A percentile compares a stretch with the other conserved stretches of the same genome.
Evolutionary conservation across 306 rosid species (phyloP).

Genomic region (Cicer arietinum): DNA sequence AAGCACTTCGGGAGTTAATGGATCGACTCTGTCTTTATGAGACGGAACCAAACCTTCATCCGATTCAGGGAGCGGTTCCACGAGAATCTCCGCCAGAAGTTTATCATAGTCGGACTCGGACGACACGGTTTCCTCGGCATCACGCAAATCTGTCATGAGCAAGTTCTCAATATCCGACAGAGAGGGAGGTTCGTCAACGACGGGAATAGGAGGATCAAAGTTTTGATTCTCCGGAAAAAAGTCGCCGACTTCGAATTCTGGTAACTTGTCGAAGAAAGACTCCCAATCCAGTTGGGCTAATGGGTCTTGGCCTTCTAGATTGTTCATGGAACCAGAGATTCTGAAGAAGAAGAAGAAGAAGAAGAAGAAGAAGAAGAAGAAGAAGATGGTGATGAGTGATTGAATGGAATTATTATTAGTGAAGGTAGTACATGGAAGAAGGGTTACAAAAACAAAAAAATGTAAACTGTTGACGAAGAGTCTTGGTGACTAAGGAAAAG

Average conservation of each 20-base stretch:
- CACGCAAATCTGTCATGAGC: conserved; percentile 55
- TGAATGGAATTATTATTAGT: conserved; percentile 1
- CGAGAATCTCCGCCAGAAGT: conserved; percentile 57
- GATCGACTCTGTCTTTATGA: conserved; percentile 44
- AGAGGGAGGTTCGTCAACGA: conserved; percentile 23
- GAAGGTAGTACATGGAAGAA: background rate
- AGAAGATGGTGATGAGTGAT: background rate
- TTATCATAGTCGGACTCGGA: conserved; percentile 38
- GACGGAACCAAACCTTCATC: conserved; percentile 46
- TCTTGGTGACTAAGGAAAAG: conserved; percentile 40
- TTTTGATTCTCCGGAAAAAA: conserved; percentile 19
- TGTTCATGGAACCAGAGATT: conserved; percentile 37
- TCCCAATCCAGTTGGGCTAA: conserved; percentile 51
- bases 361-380: background rate
- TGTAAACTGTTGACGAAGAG: background rate
- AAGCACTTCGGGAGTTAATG: conserved; percentile 41
- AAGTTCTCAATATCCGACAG: conserved; percentile 58
- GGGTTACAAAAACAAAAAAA: background rate
- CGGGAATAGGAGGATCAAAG: background rate
- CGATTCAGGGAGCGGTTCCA: conserved; percentile 42
- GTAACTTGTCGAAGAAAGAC: conserved; percentile 38
- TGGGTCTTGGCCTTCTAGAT: conserved; percentile 32
- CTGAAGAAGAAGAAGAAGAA: background rate
- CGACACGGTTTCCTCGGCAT: conserved; percentile 38
- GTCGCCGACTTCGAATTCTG: conserved; percentile 24